Base-by-base conservation (phyloP, 2,329 filamentous ascomycete genomes). In the Colletotrichum chlorophyti region DNA sequence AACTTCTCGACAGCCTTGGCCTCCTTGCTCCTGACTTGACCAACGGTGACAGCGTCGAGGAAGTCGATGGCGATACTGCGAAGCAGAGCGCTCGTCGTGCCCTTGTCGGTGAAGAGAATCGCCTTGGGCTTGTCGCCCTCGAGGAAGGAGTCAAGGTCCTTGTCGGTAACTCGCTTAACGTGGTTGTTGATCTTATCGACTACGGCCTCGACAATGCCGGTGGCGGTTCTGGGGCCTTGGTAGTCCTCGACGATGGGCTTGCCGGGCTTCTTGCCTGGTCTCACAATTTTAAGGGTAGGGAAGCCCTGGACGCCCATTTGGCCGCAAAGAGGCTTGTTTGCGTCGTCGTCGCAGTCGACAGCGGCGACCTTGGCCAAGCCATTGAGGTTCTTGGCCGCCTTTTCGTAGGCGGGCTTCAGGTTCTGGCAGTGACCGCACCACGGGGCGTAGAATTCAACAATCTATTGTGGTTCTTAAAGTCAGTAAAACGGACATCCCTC, bases 381-480 rank as follows among this genome's bases (percentile, higher is more conserved):
- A n/a, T 90, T 85, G 58, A 99, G 88, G 67, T 88, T 92, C 68
- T 89, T 90, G 66, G 95, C 95, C 2, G 89, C 93, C 75, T 97
- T 97, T 75, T 98, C 94, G 76, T 95, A 99, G 40, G 91, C 91
- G 3, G 93, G 94, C 77, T 97, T 93, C 69, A 99, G 89, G 76
- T 90, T 97, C 77, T 97, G 85, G 79, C 95, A 99, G 77, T 98
- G 95, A 37, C 94, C 95, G 69, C 95, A 98, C 94, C 94, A 98
- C 21, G 94, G 94, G 8, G 94, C 94, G 70, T 97, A 98, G 83
- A 98, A 98, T 76, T 93, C 91, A 71, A 87, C 77, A 41, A 87
- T 83, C 83, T 87, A 6, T 11, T 41, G 15, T 6, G 26, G 14
- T 24, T n/a, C n/a, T n/a, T n/a, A n/a, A n/a, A n/a, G n/a, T n/a